phyloP scores from a whole-genome alignment of 306 rosid species.

The Medicago arabica region DNA sequence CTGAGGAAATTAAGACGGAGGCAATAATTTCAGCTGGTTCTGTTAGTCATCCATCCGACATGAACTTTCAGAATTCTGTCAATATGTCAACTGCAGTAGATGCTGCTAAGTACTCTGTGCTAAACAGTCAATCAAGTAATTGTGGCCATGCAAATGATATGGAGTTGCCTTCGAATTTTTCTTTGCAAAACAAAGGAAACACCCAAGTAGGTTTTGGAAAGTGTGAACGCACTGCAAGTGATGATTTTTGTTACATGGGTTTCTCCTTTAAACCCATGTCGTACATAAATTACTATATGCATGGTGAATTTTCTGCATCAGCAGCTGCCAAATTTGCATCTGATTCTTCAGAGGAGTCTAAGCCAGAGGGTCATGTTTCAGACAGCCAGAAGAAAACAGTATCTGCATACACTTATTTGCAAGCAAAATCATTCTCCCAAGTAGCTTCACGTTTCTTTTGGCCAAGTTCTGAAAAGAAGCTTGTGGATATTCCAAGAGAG shows the following conservation, averaged over 20 bases:
- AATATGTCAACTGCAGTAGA: conserved; percentile 47
- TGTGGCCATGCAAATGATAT: conserved; percentile 45
- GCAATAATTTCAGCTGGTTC: conserved; percentile 45
- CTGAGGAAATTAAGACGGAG: conserved; percentile 50
- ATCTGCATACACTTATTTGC: conserved; percentile 63
- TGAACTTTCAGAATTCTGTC: conserved; percentile 44
- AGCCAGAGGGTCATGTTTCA: conserved; percentile 60
- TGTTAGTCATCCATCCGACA: conserved; percentile 50
- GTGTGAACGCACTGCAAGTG: conserved; percentile 42
- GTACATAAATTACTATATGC: conserved; percentile 80
- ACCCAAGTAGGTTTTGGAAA: conserved; percentile 51
- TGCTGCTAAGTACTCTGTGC: conserved; percentile 42
- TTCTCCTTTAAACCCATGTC: conserved; percentile 68
- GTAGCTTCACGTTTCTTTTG: conserved; percentile 91
- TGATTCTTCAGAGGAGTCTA: conserved; percentile 82
- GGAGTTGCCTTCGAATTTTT: conserved; percentile 42
- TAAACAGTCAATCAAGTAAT: conserved; percentile 44
- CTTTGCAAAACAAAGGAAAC: conserved; percentile 58
- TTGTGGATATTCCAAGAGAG: conserved; percentile 95
- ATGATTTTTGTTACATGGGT: conserved; percentile 61
- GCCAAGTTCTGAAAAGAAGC: conserved; percentile 94
- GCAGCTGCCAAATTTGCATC: conserved; percentile 80
- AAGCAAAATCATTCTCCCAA: conserved; percentile 85
- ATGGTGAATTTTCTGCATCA: conserved; percentile 96
- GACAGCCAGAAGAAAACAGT: conserved; percentile 66